Percentiles rank a stretch among this genome's conserved stretches.
phyloP scores from a whole-genome alignment of 192 early-diverging fungal genomes.

The Kickxella alabastrina region DNA sequence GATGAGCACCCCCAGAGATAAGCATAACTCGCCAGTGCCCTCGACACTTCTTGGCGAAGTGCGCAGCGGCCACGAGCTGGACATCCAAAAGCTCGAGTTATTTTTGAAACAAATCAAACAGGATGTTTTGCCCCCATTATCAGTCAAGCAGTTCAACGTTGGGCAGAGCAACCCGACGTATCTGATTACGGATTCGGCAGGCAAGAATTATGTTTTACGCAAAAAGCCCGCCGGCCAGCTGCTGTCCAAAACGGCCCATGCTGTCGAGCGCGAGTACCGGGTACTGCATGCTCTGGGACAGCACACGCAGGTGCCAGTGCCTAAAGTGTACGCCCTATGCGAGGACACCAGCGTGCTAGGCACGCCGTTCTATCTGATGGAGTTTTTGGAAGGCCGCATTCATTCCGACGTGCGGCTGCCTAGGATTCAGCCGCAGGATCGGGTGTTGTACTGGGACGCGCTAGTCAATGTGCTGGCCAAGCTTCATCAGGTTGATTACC shows the following conservation, averaged over 20 bases:
- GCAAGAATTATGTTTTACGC: slow-evolving; percentile 73
- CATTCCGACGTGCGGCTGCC: slow-evolving; percentile 64
- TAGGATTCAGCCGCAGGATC: slow-evolving; percentile 53
- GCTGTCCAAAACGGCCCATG: slow-evolving; percentile 82
- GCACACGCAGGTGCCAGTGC: slow-evolving; percentile 81
- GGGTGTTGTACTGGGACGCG: slow-evolving; percentile 60
- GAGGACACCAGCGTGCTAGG: slow-evolving; percentile 80
- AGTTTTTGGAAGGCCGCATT: slow-evolving; percentile 89
- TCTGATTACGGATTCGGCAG: slow-evolving; percentile 66
- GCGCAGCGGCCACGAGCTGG: slow-evolving; percentile 57
- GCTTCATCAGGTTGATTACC: slow-evolving; percentile 72
- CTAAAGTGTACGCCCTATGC: slow-evolving; percentile 81
- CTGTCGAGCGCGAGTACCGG: slow-evolving; percentile 86
- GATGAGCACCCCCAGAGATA: neutral
- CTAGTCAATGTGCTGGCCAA: slow-evolving; percentile 74
- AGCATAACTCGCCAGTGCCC: slow-evolving; percentile 2
- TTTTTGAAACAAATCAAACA: slow-evolving; percentile 59
- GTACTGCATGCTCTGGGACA: slow-evolving; percentile 72
- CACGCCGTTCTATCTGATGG: slow-evolving; percentile 95
- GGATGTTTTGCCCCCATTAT: slow-evolving; percentile 58
- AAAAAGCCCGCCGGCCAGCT: slow-evolving; percentile 90
- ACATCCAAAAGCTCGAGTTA: slow-evolving; percentile 54
- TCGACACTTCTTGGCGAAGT: slow-evolving; percentile 23
- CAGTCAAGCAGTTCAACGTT: slow-evolving; percentile 80
- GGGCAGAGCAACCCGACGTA: slow-evolving; percentile 97